Conservation (phyloP, 2,329 filamentous ascomycete genomes). For the Pyrenochaeta sp. region DNA sequence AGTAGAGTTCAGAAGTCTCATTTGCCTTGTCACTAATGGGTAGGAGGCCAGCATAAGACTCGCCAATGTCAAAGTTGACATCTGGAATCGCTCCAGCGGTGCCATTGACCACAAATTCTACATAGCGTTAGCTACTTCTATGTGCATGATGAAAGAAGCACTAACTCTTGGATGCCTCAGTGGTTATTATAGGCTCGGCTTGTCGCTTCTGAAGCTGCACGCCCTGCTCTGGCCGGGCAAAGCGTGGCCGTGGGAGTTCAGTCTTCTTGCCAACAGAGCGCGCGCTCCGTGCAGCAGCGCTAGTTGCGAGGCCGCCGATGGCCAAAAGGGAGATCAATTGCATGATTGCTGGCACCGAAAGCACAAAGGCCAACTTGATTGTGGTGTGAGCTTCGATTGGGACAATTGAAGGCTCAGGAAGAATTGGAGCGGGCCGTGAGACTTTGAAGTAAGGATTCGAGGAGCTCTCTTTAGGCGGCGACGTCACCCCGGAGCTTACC, state of each 20-base stretch:
- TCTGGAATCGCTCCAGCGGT: slow-evolving; percentile 56
- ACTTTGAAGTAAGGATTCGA: slow-evolving; percentile 1
- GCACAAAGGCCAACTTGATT: slow-evolving; percentile 8
- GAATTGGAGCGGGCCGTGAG: not conserved
- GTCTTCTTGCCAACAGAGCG: slow-evolving; percentile 41
- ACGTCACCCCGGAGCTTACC: slow-evolving; percentile 18
- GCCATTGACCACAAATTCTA: slow-evolving; percentile 50
- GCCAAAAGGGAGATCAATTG: slow-evolving; percentile 44
- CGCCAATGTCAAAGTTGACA: slow-evolving; percentile 56
- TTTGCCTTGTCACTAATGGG: slow-evolving; percentile 61
- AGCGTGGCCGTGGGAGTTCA: slow-evolving; percentile 37
- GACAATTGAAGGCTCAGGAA: slow-evolving; percentile 8
- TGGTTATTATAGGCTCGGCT: slow-evolving; percentile 47
- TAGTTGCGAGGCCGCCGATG: slow-evolving; percentile 36
- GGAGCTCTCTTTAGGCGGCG: slow-evolving; percentile 1
- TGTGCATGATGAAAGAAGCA: not conserved
- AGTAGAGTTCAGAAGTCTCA: slow-evolving; percentile 58
- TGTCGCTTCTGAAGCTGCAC: slow-evolving; percentile 34
- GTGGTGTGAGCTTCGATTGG: not conserved
- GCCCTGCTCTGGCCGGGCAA: slow-evolving; percentile 26
- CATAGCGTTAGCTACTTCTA: slow-evolving; percentile 7
- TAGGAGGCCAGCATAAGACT: slow-evolving; percentile 58
- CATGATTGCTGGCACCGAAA: slow-evolving; percentile 23
- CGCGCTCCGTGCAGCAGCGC: slow-evolving; percentile 39
- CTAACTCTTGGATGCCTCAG: slow-evolving; percentile 43